Conservation (phyloP, 495 filamentous ascomycete species). For the Trichoderma asperelloides region DNA sequence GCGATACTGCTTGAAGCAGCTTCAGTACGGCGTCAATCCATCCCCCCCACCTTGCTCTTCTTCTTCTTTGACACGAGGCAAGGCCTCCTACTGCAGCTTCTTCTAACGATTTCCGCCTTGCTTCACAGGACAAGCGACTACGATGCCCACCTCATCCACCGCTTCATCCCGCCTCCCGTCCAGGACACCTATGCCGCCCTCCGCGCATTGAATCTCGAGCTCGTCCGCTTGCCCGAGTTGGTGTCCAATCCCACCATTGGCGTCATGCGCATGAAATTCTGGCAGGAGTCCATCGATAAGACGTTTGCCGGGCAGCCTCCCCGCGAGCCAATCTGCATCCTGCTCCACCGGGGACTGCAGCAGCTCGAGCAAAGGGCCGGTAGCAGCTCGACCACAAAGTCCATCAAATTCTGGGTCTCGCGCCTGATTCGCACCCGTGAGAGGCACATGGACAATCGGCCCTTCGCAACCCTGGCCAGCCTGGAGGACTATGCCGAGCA, state of each 20-base stretch:
- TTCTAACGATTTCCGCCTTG: background rate
- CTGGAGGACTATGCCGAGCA: slow-evolving; percentile 87
- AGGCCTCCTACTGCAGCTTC: background rate
- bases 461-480: slow-evolving; percentile 61
- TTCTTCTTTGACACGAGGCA: background rate
- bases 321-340: slow-evolving; percentile 82
- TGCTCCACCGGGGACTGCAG: slow-evolving; percentile 61
- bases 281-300: slow-evolving; percentile 72
- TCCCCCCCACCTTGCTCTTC: background rate
- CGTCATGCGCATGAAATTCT: slow-evolving; percentile 85
- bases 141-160: slow-evolving; percentile 75
- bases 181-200: slow-evolving; percentile 82
- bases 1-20: slow-evolving; percentile 39
- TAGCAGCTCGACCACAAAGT: slow-evolving; percentile 43
- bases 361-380: slow-evolving; percentile 44
- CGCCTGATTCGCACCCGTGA: slow-evolving; percentile 73
- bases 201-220: slow-evolving; percentile 85
- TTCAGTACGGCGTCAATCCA: slow-evolving; percentile 24
- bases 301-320: slow-evolving; percentile 64
- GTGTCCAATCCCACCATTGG: slow-evolving; percentile 75
- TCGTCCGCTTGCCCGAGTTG: slow-evolving; percentile 78
- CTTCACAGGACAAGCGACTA: slow-evolving; percentile 47
- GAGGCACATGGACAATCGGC: slow-evolving; percentile 72
- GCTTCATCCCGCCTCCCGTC: slow-evolving; percentile 64
- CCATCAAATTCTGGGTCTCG: slow-evolving; percentile 74